Base-by-base conservation (phyloP, 805 yeast species). In the Candida sonorensis region DNA sequence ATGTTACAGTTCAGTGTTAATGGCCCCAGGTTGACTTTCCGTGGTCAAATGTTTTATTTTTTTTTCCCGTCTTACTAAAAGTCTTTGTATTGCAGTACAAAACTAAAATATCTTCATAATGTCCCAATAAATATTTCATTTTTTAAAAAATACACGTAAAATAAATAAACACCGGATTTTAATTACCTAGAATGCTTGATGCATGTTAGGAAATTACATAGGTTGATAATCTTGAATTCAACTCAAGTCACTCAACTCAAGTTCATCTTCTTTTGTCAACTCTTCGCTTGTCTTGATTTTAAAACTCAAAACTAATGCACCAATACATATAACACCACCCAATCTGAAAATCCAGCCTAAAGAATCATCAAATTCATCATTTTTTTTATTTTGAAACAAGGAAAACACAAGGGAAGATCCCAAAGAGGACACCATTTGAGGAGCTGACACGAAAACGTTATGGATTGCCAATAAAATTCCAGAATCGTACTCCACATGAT, bases 391-490 rank as follows among this genome's bases (percentile, higher is more conserved):
- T 3, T 63, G 51, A 10, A 69, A 49, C 12, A 64, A 13, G 22
- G 55, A 60, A 48, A 73, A 74, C 10, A 74, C 36, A 3, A 72
- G 9, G 15, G 74, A 66, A 19, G 74, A 64, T 23, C 66, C 55
- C 20, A 73, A 45, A 0, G 78, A 72, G 23, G 74, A 65, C 4
- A 67, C 44, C 45, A 72, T 72, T 47, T 74, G 81, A 0, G 81
- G 80, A 3, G 71, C 62, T 1, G 77, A 71, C 11, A 74, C 74
- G 46, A 69, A 74, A 19, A 74, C 68, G 45, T 75, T 74, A 46
- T 74, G 79, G 13, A 74, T 65, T 2, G 77, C 79, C 36, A 75
- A 48, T 23, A 74, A 61, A 3, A 73, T 60, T 1, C 81, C 81
- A 3, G 78, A 66, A 44, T 73, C 77, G 38, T 69, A 68, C 38